Base-by-base conservation (phyloP, 164 flowering plant species). In the Tetrastigma voinierianum region DNA sequence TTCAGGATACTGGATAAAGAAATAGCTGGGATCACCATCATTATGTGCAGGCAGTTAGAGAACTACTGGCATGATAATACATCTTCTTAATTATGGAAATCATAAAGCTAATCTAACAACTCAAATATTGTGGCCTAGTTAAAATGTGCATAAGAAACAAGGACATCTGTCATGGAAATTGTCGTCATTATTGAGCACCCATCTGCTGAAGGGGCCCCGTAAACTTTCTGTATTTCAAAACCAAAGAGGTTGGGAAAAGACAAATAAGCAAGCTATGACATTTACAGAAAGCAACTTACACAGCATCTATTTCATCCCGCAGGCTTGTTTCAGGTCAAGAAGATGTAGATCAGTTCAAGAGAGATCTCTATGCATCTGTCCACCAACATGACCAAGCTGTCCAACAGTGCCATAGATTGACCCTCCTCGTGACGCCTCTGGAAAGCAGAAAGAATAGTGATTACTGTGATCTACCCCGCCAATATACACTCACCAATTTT, bases 241-340 rank as follows among this genome's bases (percentile, higher is more conserved):
- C 46, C 58, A n/a, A 17, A 32, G 23, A 6, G 20, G 59, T 14
- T 9, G 23, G 45, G 11, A 20, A 20, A 40, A 15, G 19, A 70
- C 46, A 66, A 32, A 54, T 7, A 67, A 48, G 57, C 25, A 40
- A 24, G 60, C 25, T 53, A 65, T 23, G 9, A 65, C 61, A 58
- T 58, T 68, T 51, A 54, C 10, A 57, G 17, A 61, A 67, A 65
- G 55, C 23, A 69, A 45, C 97, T 84, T 93, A 96, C 99, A 85
- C 75, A 62, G 96, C 87, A 73, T 96, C 99, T 60, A 93, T n/a
- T n/a, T n/a, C n/a, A n/a, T n/a, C n/a, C n/a, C n/a, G n/a, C n/a
- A n/a, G n/a, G n/a, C n/a, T n/a, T n/a, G n/a, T n/a, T n/a, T n/a
- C n/a, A n/a, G n/a, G n/a, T n/a, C n/a, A n/a, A n/a, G n/a, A n/a